A percentile compares a stretch with the other conserved stretches of the same genome.
Evolutionary conservation across 306 rosid species (phyloP).

Genomic region (Quillaja saponaria): DNA sequence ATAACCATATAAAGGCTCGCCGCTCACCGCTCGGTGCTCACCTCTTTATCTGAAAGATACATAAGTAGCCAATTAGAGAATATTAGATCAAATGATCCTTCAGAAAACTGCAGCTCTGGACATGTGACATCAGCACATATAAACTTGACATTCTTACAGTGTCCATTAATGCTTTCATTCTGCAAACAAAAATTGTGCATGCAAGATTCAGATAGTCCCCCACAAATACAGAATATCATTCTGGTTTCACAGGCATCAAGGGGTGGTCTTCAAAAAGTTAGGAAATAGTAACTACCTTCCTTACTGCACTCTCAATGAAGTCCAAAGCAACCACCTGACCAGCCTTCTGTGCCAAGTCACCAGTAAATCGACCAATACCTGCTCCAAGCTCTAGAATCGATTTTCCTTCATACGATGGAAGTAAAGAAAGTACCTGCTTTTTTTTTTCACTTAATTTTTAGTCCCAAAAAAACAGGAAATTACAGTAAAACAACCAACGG

Average conservation of each 20-base stretch:
- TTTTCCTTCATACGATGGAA: constrained; percentile 78
- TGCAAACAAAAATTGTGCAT: constrained; percentile 31
- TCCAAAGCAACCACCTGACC: constrained; percentile 84
- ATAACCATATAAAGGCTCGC: constrained; percentile 36
- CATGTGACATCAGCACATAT: constrained; percentile 93
- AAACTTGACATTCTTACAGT: constrained; percentile 78
- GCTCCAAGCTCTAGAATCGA: constrained; percentile 91
- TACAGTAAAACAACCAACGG: neutral
- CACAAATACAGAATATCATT: neutral
- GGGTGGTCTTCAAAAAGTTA: constrained; percentile 8
- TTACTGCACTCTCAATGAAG: constrained; percentile 84
- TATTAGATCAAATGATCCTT: constrained; percentile 69
- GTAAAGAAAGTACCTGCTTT: constrained; percentile 67
- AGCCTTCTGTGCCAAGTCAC: constrained; percentile 78
- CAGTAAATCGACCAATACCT: constrained; percentile 93
- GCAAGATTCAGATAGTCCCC: constrained; percentile 10
- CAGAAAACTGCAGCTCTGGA: constrained; percentile 57
- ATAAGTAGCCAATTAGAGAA: constrained; percentile 98
- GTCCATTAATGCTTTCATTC: constrained; percentile 81
- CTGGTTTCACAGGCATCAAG: constrained; percentile 12
- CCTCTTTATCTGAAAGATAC: constrained; percentile 94
- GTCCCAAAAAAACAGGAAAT: neutral
- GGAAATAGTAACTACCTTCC: constrained; percentile 54
- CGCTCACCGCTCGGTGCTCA: no score
- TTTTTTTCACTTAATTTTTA: neutral